Conservation (phyloP, 108 stramenopile species). For the Cyclotella atomus region DNA sequence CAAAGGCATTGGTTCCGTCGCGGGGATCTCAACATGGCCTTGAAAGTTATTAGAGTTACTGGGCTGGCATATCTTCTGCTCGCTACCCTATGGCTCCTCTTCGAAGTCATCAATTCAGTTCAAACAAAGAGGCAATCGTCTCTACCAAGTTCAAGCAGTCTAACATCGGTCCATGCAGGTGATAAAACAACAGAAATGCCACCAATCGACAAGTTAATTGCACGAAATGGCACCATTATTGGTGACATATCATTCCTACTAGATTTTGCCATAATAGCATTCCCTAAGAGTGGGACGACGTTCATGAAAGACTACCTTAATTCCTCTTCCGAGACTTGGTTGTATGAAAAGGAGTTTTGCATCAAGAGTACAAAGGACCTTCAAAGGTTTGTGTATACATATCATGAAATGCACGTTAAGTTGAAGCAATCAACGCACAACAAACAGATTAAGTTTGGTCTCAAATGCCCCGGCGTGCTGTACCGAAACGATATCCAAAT, state of each 20-base stretch:
- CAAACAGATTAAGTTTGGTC: constrained; percentile 22
- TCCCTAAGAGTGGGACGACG: constrained; percentile 81
- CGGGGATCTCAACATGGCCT: too few species aligned
- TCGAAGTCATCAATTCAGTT: too few species aligned
- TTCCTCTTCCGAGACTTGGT: constrained; percentile 21
- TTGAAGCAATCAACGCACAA: constrained; percentile 10
- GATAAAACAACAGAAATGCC: constrained; percentile 19
- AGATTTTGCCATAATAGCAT: constrained; percentile 81
- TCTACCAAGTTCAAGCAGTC: too few species aligned
- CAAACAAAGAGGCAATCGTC: too few species aligned
- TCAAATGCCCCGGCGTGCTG: constrained; percentile 56
- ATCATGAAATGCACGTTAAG: constrained; percentile 27
- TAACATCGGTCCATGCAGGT: too few species aligned
- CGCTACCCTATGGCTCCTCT: too few species aligned
- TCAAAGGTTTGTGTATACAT: constrained; percentile 12
- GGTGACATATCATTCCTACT: constrained; percentile 52
- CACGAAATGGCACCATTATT: constrained; percentile 36
- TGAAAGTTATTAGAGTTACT: too few species aligned
- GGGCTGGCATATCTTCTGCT: too few species aligned
- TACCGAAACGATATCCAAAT: constrained; percentile 27
- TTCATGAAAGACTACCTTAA: constrained; percentile 61
- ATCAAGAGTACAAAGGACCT: constrained; percentile 27
- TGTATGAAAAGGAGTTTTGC: constrained; percentile 43
- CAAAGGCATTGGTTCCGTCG: too few species aligned
- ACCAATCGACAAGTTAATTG: constrained; percentile 20